Conservation (phyloP, 1,284 basidiomycete genomes). For the Ceratobasidium sp. region DNA sequence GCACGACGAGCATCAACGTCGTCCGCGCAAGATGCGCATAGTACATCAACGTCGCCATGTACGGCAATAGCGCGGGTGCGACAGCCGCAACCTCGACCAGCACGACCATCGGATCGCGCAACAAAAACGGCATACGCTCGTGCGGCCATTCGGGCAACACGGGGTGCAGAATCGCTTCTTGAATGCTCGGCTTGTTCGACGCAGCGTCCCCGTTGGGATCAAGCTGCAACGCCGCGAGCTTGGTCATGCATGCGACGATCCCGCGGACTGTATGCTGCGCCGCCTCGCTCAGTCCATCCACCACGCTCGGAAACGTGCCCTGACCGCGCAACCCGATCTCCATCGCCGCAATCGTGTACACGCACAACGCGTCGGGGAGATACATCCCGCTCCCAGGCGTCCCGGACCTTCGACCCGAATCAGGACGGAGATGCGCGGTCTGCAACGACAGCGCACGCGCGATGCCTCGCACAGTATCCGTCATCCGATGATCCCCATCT, state of each 20-base stretch:
- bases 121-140: constrained; percentile 79
- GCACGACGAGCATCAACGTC: constrained; percentile 84
- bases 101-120: constrained; percentile 89
- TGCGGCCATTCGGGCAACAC: constrained; percentile 89
- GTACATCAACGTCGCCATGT: constrained; percentile 87
- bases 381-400: constrained; percentile 86
- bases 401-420: constrained; percentile 77
- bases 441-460: constrained; percentile 80
- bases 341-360: constrained; percentile 86
- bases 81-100: constrained; percentile 91
- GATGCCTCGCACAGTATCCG: constrained; percentile 80
- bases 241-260: constrained; percentile 76
- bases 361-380: constrained; percentile 90
- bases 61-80: constrained; percentile 87
- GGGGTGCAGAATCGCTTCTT: constrained; percentile 89
- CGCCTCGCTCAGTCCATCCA: constrained; percentile 85
- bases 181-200: constrained; percentile 62
- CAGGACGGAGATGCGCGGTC: constrained; percentile 78
- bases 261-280: constrained; percentile 71
- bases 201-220: constrained; percentile 78
- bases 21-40: constrained; percentile 89
- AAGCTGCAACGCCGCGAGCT: constrained; percentile 77
- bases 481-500: constrained; percentile 77
- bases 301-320: constrained; percentile 66
- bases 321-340: constrained; percentile 86